These are phyloP conservation scores for Scolecobasidium constrictum DNA, from an alignment of 2,329 filamentous ascomycete genomes.

Conservation along the genomic window DNA sequence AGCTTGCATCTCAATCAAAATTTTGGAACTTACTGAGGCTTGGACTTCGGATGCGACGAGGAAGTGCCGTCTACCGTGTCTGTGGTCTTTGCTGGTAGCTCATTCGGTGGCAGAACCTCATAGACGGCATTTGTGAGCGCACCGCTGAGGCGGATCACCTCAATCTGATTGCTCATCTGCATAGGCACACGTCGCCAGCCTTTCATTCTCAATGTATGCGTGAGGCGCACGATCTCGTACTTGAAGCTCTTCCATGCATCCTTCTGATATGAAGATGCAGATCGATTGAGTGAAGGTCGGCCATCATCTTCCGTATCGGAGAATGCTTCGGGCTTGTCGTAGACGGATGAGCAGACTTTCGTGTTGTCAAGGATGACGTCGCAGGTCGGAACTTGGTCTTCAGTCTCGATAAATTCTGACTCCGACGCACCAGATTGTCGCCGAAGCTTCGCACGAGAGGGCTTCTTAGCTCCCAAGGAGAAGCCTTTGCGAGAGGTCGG, in stretches of 20 bases:
- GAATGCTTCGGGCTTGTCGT: conserved; percentile 45
- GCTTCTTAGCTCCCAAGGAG: conserved; percentile 19
- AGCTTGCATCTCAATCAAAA: too few species aligned
- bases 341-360: conserved; percentile 75
- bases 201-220: conserved; percentile 81
- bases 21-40: conserved; percentile 19
- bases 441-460: conserved; percentile 26
- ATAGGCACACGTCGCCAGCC: conserved; percentile 80
- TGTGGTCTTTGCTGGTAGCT: conserved; percentile 34
- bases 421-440: conserved; percentile 53
- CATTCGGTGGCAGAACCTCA: conserved; percentile 71
- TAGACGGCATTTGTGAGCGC: conserved; percentile 96
- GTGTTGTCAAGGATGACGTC: conserved; percentile 82
- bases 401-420: conserved; percentile 74
- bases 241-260: conserved; percentile 83
- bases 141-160: conserved; percentile 70
- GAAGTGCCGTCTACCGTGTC: conserved; percentile 21
- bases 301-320: conserved; percentile 29
- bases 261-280: conserved; percentile 52
- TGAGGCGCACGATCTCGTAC: conserved; percentile 76
- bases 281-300: conserved; percentile 28
- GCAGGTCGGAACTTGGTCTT: conserved; percentile 71
- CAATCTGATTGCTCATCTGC: conserved; percentile 56
- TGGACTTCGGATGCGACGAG: conserved; percentile 18
- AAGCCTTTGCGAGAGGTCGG: conserved; percentile 28